These are phyloP conservation scores for Suaeda aralocaspica DNA, from an alignment of 148 eudicot genomes.

Conservation along the genomic window DNA sequence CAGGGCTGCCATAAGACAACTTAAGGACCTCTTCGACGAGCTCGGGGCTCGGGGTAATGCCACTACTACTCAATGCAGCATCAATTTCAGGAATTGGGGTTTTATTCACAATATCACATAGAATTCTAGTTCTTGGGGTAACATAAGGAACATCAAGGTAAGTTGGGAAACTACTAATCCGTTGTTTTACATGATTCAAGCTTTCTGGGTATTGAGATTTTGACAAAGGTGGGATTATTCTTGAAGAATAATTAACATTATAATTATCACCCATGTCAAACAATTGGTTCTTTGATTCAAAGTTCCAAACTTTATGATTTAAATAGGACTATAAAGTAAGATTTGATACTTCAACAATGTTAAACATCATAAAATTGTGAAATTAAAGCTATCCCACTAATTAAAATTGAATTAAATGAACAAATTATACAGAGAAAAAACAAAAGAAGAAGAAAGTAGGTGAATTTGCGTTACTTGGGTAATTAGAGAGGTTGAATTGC, in stretches of 20 bases:
- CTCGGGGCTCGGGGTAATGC: slow-evolving; percentile 47
- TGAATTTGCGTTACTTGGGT: neutral
- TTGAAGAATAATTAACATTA: slow-evolving; percentile 22
- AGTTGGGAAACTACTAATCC: slow-evolving; percentile 32
- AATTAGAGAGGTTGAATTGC: neutral
- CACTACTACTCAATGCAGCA: slow-evolving; percentile 37
- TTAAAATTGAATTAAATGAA: neutral
- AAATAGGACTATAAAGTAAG: slow-evolving; percentile 7
- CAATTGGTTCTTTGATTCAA: slow-evolving; percentile 12
- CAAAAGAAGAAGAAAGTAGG: neutral
- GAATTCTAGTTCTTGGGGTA: slow-evolving; percentile 44
- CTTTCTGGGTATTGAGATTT: slow-evolving; percentile 23
- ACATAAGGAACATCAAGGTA: slow-evolving; percentile 39
- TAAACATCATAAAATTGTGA: neutral
- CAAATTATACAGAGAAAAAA: neutral
- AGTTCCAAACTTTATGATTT: slow-evolving; percentile 5
- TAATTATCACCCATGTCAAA: slow-evolving; percentile 32
- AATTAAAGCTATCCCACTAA: neutral
- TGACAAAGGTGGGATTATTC: slow-evolving; percentile 14
- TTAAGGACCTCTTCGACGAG: slow-evolving; percentile 67
- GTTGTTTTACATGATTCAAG: slow-evolving; percentile 10
- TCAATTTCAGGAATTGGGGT: slow-evolving; percentile 38
- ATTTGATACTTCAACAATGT: neutral
- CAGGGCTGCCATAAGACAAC: slow-evolving; percentile 54
- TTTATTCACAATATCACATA: slow-evolving; percentile 52